A percentile compares a stretch with the other conserved stretches of the same genome.
These are phyloP conservation scores for Bocquillonia castaneifolia DNA, from an alignment of 441 rosid genomes.

Conservation along the genomic window DNA sequence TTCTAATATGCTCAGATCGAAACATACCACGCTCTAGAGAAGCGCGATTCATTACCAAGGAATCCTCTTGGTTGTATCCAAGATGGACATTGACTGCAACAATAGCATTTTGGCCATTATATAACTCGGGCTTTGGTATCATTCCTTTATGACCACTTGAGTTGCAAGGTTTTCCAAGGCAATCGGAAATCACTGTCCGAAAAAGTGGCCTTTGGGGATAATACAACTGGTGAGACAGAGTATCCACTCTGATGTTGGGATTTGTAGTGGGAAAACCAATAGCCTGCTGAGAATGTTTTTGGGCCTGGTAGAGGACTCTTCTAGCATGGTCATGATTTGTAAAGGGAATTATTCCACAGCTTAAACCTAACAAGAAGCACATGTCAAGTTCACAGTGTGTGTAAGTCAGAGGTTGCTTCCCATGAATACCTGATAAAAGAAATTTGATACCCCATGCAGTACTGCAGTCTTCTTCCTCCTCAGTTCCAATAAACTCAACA, in stretches of 20 bases:
- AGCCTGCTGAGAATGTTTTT: conserved; percentile 86
- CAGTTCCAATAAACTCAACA: conserved; percentile 68
- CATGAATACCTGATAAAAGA: conserved; percentile 41
- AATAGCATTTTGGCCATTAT: conserved; percentile 83
- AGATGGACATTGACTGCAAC: conserved; percentile 92
- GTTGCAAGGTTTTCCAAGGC: conserved; percentile 50
- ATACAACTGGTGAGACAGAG: conserved; percentile 66
- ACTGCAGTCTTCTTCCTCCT: conserved; percentile 85
- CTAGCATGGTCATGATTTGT: conserved; percentile 89
- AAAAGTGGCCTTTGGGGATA: conserved; percentile 92
- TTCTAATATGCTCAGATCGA: conserved; percentile 72
- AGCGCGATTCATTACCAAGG: conserved; percentile 88
- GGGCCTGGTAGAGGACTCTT: conserved; percentile 86
- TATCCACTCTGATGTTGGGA: conserved; percentile 76
- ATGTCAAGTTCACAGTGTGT: conserved; percentile 84
- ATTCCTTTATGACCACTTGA: conserved; percentile 32
- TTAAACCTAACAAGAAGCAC: conserved; percentile 75
- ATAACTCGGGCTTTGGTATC: conserved; percentile 51
- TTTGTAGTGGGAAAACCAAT: conserved; percentile 88
- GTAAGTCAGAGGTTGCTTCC: conserved; percentile 37
- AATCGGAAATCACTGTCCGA: conserved; percentile 60
- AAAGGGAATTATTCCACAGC: conserved; percentile 84
- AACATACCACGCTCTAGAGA: conserved; percentile 91
- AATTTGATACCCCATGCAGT: conserved; percentile 65
- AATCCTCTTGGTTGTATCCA: conserved; percentile 95